A percentile compares a stretch with the other conserved stretches of the same genome.
phyloP scores from a whole-genome alignment of 2,329 filamentous ascomycete species.

The Pleurostoma richardsiae region DNA sequence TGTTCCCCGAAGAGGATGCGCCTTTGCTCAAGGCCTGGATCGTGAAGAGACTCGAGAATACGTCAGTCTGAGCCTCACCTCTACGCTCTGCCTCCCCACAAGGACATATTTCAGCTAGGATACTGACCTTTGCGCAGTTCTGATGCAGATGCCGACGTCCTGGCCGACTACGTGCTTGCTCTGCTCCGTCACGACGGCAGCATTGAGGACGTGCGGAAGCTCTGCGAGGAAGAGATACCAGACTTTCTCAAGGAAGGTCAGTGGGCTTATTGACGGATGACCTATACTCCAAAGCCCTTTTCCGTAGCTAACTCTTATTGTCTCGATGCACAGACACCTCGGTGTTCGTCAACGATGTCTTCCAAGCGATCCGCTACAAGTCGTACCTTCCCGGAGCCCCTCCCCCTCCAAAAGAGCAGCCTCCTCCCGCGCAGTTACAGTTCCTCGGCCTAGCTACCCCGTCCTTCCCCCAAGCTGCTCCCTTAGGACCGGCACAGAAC shows the following conservation, averaged over 20 bases:
- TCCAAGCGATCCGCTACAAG: constrained; percentile 58
- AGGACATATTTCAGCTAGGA: not conserved
- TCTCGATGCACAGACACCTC: constrained; percentile 38
- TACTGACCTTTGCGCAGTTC: constrained; percentile 43
- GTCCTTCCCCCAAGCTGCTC: constrained; percentile 1
- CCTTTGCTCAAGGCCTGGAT: constrained; percentile 70
- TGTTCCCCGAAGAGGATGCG: constrained; percentile 59
- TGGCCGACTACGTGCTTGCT: constrained; percentile 80
- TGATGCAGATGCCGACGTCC: constrained; percentile 74
- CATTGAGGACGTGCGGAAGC: constrained; percentile 55
- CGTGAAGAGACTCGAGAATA: constrained; percentile 70
- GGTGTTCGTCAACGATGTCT: constrained; percentile 66
- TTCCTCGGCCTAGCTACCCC: constrained; percentile 10
- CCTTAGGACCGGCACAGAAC: constrained; percentile 10
- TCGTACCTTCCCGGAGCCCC: constrained; percentile 54
- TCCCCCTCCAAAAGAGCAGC: constrained; percentile 25
- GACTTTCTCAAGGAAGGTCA: constrained; percentile 70
- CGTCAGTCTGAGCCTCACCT: constrained; percentile 41
- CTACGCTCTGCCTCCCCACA: not conserved
- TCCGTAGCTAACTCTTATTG: not conserved
- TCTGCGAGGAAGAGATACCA: constrained; percentile 66
- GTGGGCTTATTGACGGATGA: constrained; percentile 3
- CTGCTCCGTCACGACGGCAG: constrained; percentile 67
- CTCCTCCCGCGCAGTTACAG: constrained; percentile 4
- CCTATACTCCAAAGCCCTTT: not conserved